Evolutionary conservation across 345 rosid genomes (phyloP).

Genomic region (Euphorbia peplus): DNA sequence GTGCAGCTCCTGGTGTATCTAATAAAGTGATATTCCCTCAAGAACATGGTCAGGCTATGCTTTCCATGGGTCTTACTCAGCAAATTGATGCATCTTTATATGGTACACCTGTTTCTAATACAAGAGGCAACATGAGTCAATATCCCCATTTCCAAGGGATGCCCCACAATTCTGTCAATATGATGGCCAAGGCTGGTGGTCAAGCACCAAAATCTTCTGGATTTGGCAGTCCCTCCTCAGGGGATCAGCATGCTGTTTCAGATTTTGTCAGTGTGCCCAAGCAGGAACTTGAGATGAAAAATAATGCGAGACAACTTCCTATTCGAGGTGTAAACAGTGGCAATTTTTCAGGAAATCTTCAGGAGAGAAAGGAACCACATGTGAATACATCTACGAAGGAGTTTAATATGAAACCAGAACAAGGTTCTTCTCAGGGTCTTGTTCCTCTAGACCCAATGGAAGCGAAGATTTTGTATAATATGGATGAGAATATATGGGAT

Average conservation of each 20-base stretch:
- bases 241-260: slow-evolving; percentile 31
- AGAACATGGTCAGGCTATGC: slow-evolving; percentile 41
- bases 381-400: slow-evolving; percentile 30
- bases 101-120: slow-evolving; percentile 44
- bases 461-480: slow-evolving; percentile 76
- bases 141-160: slow-evolving; percentile 22
- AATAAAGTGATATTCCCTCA: slow-evolving; percentile 32
- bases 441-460: slow-evolving; percentile 82
- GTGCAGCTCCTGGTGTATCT: slow-evolving; percentile 42
- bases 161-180: slow-evolving; percentile 20
- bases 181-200: slow-evolving; percentile 30
- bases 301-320: slow-evolving; percentile 33
- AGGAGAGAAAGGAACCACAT: slow-evolving; percentile 29
- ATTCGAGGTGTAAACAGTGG: slow-evolving; percentile 37
- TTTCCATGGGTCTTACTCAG: slow-evolving; percentile 46
- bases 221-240: slow-evolving; percentile 27
- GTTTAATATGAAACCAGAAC: slow-evolving; percentile 42
- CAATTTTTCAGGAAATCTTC: slow-evolving; percentile 30
- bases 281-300: slow-evolving; percentile 42
- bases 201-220: slow-evolving; percentile 43
- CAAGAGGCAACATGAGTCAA: slow-evolving; percentile 30
- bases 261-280: slow-evolving; percentile 30
- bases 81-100: slow-evolving; percentile 49
- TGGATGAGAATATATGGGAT: slow-evolving; percentile 78
- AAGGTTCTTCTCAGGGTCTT: slow-evolving; percentile 36